phyloP scores from a whole-genome alignment of 2,329 filamentous ascomycete genomes.

The Alternaria metachromatica region DNA sequence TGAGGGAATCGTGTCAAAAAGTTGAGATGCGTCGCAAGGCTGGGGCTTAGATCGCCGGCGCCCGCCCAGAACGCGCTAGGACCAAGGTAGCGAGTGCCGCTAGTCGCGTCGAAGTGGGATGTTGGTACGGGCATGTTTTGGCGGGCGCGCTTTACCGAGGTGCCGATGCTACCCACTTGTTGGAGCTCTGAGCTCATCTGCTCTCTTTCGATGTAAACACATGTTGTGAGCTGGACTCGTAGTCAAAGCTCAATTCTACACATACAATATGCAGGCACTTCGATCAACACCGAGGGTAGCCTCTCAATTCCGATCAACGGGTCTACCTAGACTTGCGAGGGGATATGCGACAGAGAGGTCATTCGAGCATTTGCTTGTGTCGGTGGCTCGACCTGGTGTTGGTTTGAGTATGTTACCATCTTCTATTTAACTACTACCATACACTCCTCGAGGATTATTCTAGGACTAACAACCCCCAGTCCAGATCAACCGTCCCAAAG shows the following conservation, averaged over 20 bases:
- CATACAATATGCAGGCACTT: slow-evolving; percentile 55
- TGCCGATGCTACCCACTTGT: slow-evolving; percentile 33
- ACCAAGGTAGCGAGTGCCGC: neutral
- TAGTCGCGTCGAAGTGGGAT: neutral
- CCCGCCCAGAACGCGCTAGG: slow-evolving; percentile 2
- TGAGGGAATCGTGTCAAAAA: slow-evolving; percentile 41
- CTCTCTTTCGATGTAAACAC: neutral
- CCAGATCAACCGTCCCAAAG: slow-evolving; percentile 91
- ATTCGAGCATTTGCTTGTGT: slow-evolving; percentile 85
- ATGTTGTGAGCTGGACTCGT: neutral
- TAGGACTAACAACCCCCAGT: slow-evolving; percentile 64
- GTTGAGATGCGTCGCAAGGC: slow-evolving; percentile 21
- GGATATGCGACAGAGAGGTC: slow-evolving; percentile 55
- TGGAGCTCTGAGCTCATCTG: slow-evolving; percentile 4
- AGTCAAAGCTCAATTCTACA: slow-evolving; percentile 10
- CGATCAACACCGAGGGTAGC: slow-evolving; percentile 67
- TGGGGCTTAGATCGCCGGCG: slow-evolving; percentile 27
- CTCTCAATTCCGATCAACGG: slow-evolving; percentile 63
- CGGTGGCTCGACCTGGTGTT: slow-evolving; percentile 85
- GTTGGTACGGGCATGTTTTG: slow-evolving; percentile 5
- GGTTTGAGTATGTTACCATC: slow-evolving; percentile 71
- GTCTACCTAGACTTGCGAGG: slow-evolving; percentile 63
- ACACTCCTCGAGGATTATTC: too few relatives aligned
- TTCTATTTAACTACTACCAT: neutral
- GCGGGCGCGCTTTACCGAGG: slow-evolving; percentile 32